These are phyloP conservation scores for carrot (Daucus carota) DNA, from an alignment of 129 eudicot genomes.

Conservation along the genomic window DNA sequence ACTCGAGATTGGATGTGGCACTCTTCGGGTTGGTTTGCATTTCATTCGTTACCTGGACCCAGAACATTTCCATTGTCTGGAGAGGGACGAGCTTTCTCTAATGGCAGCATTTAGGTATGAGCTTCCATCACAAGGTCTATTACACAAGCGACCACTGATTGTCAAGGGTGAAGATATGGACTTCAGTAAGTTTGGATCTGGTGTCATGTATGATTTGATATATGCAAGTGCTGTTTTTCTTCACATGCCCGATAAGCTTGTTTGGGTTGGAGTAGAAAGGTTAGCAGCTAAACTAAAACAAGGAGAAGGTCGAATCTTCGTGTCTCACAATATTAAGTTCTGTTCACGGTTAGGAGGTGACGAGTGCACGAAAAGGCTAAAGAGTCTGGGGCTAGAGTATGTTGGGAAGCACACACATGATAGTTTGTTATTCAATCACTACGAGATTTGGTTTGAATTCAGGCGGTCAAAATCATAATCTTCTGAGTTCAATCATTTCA, in stretches of 20 bases:
- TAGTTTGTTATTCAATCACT: slow-evolving; percentile 88
- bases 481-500: not conserved
- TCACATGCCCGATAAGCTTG: slow-evolving; percentile 91
- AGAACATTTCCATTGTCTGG: slow-evolving; percentile 68
- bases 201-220: slow-evolving; percentile 56
- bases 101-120: slow-evolving; percentile 93
- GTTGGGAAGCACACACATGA: slow-evolving; percentile 83
- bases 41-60: slow-evolving; percentile 64
- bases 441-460: slow-evolving; percentile 93
- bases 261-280: slow-evolving; percentile 85
- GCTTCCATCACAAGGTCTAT: slow-evolving; percentile 86
- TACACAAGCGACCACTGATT: slow-evolving; percentile 72
- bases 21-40: slow-evolving; percentile 90
- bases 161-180: slow-evolving; percentile 91
- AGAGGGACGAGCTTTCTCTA: slow-evolving; percentile 84
- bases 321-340: slow-evolving; percentile 85
- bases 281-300: slow-evolving; percentile 56
- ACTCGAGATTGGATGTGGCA: slow-evolving; percentile 95
- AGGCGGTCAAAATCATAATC: slow-evolving; percentile 36
- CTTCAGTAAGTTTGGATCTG: slow-evolving; percentile 63
- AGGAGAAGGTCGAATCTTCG: slow-evolving; percentile 74
- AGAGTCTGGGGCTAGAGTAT: slow-evolving; percentile 66
- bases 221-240: slow-evolving; percentile 98
- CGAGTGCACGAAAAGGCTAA: slow-evolving; percentile 70
- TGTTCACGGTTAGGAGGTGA: slow-evolving; percentile 92